A percentile compares a stretch with the other conserved stretches of the same genome.
Evolutionary conservation across 495 filamentous ascomycete genomes (phyloP).

Genomic region (Clavariopsis aquatica): DNA sequence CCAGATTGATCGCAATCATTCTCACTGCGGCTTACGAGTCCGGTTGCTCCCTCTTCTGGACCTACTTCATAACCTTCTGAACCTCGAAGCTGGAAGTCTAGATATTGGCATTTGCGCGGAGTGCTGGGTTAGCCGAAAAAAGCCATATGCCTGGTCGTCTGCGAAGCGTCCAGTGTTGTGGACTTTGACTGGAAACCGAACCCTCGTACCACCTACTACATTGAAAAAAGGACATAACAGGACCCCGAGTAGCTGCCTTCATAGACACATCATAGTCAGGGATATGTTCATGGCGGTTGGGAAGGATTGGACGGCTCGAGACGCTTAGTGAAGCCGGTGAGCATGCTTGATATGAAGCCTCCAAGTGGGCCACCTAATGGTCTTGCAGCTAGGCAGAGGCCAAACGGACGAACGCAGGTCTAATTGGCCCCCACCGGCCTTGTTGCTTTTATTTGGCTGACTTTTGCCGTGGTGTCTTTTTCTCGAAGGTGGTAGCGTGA

Average conservation of each 20-base stretch:
- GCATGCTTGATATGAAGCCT: no score
- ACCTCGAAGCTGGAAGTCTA: conserved; percentile 31
- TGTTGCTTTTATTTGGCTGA: no score
- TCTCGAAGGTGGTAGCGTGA: no score
- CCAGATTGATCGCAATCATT: conserved; percentile 76
- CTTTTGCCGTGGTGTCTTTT: no score
- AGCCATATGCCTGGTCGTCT: conserved; percentile 42
- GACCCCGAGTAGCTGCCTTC: conserved; percentile 27
- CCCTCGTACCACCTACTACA: background rate
- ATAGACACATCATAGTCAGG: conserved; percentile 41
- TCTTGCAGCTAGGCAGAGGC: no score
- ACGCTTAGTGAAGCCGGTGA: conserved; percentile 13
- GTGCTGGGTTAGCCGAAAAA: conserved; percentile 49
- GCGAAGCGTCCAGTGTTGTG: conserved; percentile 46
- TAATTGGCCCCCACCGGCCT: no score
- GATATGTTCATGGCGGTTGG: conserved; percentile 59
- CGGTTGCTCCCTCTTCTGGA: conserved; percentile 69
- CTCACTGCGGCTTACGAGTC: conserved; percentile 72
- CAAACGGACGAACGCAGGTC: no score
- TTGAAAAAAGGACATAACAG: conserved; percentile 6
- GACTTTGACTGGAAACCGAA: conserved; percentile 21
- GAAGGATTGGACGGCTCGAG: conserved; percentile 59
- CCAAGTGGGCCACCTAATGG: no score
- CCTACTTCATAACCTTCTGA: conserved; percentile 53
- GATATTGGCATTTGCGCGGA: conserved; percentile 50